A percentile compares a stretch with the other conserved stretches of the same genome.
These are phyloP conservation scores for Pseudonectria foliicola DNA, from an alignment of 2,329 filamentous ascomycete species.

Conservation along the genomic window DNA sequence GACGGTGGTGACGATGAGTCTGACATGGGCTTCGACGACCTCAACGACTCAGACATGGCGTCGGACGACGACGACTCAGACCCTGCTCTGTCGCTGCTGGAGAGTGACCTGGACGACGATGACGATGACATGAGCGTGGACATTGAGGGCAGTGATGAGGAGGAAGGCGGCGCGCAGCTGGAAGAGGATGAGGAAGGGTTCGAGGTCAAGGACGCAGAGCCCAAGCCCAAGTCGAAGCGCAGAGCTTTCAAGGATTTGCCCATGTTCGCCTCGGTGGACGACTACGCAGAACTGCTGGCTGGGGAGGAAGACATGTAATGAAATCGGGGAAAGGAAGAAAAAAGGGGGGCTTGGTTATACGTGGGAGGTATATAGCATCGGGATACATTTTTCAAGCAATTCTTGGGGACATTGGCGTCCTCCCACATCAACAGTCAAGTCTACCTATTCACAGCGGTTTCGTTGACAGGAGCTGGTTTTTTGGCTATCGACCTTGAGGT, in stretches of 20 bases:
- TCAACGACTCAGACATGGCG: conserved; percentile 43
- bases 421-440: too few species aligned
- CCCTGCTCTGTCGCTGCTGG: conserved; percentile 25
- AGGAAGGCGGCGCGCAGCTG: conserved; percentile 37
- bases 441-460: too few species aligned
- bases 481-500: too few species aligned
- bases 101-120: conserved; percentile 41
- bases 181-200: conserved; percentile 36
- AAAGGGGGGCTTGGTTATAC: neutral
- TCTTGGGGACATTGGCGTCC: too few species aligned
- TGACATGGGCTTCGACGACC: conserved; percentile 42
- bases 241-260: conserved; percentile 85
- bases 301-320: conserved; percentile 53
- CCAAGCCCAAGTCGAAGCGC: conserved; percentile 49
- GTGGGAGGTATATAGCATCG: too few species aligned
- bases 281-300: conserved; percentile 81
- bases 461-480: too few species aligned
- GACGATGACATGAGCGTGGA: conserved; percentile 34
- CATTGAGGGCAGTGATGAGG: conserved; percentile 35
- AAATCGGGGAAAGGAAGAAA: conserved; percentile 4
- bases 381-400: too few species aligned
- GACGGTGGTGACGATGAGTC: conserved; percentile 39
- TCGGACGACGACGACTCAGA: conserved; percentile 40
- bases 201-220: conserved; percentile 45
- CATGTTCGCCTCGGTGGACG: conserved; percentile 86